Evolutionary conservation across 2,329 filamentous ascomycete species (phyloP).

Genomic region (Trichoderma oligosporum): DNA sequence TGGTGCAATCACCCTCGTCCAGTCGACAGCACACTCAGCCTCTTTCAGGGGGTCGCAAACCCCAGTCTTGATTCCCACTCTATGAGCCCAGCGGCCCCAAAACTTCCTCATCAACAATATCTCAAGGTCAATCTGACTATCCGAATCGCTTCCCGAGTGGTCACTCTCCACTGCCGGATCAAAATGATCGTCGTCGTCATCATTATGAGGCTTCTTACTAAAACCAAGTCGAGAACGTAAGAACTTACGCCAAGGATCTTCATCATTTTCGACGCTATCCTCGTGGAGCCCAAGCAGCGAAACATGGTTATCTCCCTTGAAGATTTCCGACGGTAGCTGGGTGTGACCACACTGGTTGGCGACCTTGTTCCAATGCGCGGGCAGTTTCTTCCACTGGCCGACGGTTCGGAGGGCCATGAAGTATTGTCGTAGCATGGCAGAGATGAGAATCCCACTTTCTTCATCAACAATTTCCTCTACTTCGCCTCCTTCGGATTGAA

Average conservation of each 20-base stretch:
- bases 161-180: constrained; percentile 31
- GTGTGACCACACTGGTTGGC: constrained; percentile 56
- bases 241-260: constrained; percentile 36
- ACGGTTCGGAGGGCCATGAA: constrained; percentile 82
- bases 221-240: constrained; percentile 35
- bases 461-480: constrained; percentile 78
- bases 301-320: constrained; percentile 36
- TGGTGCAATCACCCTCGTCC: constrained; percentile 78
- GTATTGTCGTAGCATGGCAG: constrained; percentile 82
- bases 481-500: constrained; percentile 68
- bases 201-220: constrained; percentile 33
- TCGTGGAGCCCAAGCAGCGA: constrained; percentile 25
- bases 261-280: constrained; percentile 23
- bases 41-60: constrained; percentile 55
- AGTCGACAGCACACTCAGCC: constrained; percentile 61
- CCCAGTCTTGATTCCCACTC: constrained; percentile 57
- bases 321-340: constrained; percentile 37
- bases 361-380: constrained; percentile 64
- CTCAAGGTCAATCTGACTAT: constrained; percentile 50
- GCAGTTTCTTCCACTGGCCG: constrained; percentile 73
- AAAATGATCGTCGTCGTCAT: constrained; percentile 44
- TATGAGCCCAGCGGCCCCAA: constrained; percentile 67
- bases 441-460: constrained; percentile 83
- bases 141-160: constrained; percentile 34
- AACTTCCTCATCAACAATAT: constrained; percentile 64